Evolutionary conservation across 2,329 filamentous ascomycete genomes (phyloP).

Genomic region (Penicillium sp.): DNA sequence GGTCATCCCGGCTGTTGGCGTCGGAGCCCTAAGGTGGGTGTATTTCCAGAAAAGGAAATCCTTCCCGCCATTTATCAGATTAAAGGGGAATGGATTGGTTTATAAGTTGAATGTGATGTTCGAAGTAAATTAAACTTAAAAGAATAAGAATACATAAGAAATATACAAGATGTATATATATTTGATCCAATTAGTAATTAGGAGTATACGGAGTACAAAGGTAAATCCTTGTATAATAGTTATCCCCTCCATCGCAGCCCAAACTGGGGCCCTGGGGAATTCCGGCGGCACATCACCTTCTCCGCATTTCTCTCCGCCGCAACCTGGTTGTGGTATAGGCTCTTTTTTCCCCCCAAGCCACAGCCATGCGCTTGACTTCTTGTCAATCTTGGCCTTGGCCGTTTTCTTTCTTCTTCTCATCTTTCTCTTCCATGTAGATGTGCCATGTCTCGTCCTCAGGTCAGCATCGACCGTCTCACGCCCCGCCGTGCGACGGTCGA

Average conservation of each 20-base stretch:
- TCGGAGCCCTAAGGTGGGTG: conserved; percentile 12
- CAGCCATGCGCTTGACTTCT: conserved; percentile 14
- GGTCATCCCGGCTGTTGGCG: conserved; percentile 3
- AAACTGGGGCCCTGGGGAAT: conserved; percentile 3
- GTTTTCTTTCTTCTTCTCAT: conserved; percentile 11
- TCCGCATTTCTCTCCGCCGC: conserved; percentile 24
- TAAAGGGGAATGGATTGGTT: background rate
- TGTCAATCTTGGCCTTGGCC: conserved; percentile 4
- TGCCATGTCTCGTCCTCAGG: conserved; percentile 69
- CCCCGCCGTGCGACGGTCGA: conserved; percentile 70
- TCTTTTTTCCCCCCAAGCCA: background rate
- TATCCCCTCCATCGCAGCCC: background rate
- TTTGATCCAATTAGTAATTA: background rate
- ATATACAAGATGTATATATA: background rate
- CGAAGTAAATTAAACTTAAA: background rate
- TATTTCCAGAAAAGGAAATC: background rate
- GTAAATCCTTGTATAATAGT: background rate
- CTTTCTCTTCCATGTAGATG: conserved; percentile 15
- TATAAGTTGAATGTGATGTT: background rate
- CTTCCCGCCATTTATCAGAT: background rate
- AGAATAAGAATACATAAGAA: background rate
- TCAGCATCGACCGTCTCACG: conserved; percentile 77
- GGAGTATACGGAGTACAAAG: background rate
- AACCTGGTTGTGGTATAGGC: conserved; percentile 4
- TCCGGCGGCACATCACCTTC: conserved; percentile 19